phyloP scores from a whole-genome alignment of 2,329 filamentous ascomycete species.

The Curvularia sp. region DNA sequence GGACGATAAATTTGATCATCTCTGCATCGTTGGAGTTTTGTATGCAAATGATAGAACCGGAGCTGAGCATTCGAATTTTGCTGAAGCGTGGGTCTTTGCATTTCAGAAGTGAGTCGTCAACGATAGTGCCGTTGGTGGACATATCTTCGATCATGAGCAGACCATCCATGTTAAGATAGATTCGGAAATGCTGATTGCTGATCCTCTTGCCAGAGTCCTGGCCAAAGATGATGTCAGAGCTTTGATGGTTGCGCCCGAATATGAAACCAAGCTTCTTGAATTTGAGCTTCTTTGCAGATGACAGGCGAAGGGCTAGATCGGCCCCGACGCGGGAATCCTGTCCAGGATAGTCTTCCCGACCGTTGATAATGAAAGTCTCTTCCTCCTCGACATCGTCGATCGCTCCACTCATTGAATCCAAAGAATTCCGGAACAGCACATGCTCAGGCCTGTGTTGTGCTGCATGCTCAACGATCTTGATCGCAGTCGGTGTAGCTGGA shows the following conservation, averaged over 20 bases:
- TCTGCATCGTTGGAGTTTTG: slow-evolving; percentile 60
- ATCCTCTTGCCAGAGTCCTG: slow-evolving; percentile 73
- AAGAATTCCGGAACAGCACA: slow-evolving; percentile 60
- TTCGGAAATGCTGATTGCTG: slow-evolving; percentile 95
- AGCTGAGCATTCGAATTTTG: slow-evolving; percentile 70
- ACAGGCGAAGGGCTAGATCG: slow-evolving; percentile 82
- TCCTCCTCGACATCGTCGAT: slow-evolving; percentile 50
- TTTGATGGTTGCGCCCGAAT: slow-evolving; percentile 77
- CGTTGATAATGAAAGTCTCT: slow-evolving; percentile 59
- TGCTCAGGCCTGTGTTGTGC: slow-evolving; percentile 62
- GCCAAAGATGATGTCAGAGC: slow-evolving; percentile 75
- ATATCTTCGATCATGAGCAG: slow-evolving; percentile 91
- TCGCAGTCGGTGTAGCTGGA: slow-evolving; percentile 75
- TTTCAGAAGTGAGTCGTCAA: slow-evolving; percentile 74
- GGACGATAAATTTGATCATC: slow-evolving; percentile 82
- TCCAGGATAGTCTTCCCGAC: slow-evolving; percentile 27
- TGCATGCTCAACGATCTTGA: slow-evolving; percentile 70
- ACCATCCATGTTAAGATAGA: slow-evolving; percentile 85
- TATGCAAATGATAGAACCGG: slow-evolving; percentile 76
- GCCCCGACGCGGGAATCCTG: slow-evolving; percentile 35
- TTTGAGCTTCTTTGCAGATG: slow-evolving; percentile 66
- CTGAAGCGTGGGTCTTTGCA: slow-evolving; percentile 50
- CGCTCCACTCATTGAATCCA: slow-evolving; percentile 48
- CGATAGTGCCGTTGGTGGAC: slow-evolving; percentile 94
- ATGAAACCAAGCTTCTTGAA: slow-evolving; percentile 75